A percentile compares a stretch with the other conserved stretches of the same genome.
These are phyloP conservation scores for Cladophialophora exuberans DNA, from an alignment of 2,329 filamentous ascomycete species.

Conservation along the genomic window DNA sequence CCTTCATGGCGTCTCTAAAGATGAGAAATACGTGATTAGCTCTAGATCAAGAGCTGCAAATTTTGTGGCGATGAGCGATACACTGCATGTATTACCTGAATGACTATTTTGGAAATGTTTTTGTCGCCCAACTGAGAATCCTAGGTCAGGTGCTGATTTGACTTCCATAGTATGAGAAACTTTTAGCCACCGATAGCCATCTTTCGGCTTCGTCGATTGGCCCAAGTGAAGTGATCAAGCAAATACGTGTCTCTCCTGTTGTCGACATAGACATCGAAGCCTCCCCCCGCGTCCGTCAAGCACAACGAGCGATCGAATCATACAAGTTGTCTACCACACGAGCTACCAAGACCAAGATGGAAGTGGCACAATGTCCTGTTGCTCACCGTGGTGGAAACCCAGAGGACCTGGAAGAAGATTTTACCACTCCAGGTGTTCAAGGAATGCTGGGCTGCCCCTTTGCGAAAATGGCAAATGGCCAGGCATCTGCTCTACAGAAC, in stretches of 20 bases:
- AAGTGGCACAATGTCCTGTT: slow-evolving; percentile 31
- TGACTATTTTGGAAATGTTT: slow-evolving; percentile 35
- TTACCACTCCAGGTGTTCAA: slow-evolving; percentile 81
- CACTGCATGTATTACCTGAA: slow-evolving; percentile 57
- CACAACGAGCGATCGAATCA: slow-evolving; percentile 13
- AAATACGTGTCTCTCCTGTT: slow-evolving; percentile 44
- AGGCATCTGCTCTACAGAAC: slow-evolving; percentile 45
- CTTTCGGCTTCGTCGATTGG: slow-evolving; percentile 16
- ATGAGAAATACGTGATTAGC: slow-evolving; percentile 64
- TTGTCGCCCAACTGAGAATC: slow-evolving; percentile 24
- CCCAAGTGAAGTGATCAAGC: slow-evolving; percentile 19
- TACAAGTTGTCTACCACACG: slow-evolving; percentile 23
- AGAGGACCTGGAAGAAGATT: slow-evolving; percentile 77
- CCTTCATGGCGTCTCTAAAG: slow-evolving; percentile 3
- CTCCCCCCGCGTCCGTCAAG: slow-evolving; percentile 11
- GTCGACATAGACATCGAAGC: slow-evolving; percentile 48
- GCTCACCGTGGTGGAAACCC: slow-evolving; percentile 23
- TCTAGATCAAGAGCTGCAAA: slow-evolving; percentile 78
- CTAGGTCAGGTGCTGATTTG: slow-evolving; percentile 35
- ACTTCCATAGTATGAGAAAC: slow-evolving; percentile 39
- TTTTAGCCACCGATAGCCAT: slow-evolving; percentile 35
- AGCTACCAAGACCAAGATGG: neutral
- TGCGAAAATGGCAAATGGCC: slow-evolving; percentile 52
- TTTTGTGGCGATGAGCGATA: slow-evolving; percentile 65
- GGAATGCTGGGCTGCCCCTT: slow-evolving; percentile 83